Evolutionary conservation across 2,329 filamentous ascomycete species (phyloP), one percentile per base, ranked within the genome.

Genomic region (Peltaster fructicola): DNA sequence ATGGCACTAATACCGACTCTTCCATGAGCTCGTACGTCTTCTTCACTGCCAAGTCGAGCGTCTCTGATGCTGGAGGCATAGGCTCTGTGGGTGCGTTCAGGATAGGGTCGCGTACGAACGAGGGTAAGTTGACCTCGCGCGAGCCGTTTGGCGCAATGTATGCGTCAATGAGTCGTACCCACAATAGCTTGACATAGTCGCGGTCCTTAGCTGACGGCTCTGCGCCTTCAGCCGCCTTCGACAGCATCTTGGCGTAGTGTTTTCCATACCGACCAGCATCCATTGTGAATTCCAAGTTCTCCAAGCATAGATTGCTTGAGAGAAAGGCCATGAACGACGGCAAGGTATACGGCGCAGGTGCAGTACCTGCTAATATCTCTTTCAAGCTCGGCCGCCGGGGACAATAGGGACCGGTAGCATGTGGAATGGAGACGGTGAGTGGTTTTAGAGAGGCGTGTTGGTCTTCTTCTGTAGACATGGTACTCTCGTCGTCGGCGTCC

Each of bases 11-110:
- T 1, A 95, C 79, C 3, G 84, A 93, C 48, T 95, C 88, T 41
- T 92, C 90, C 84, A 98, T 95, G 28, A 98, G 60, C 39, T 95
- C 88, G 49, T 85, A 84, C 19, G 93, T 79, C 32, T 92, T 90
- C 33, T 68, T 66, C 13, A 91, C 77, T 11, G 88, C 82, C 24
- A 78, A 67, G 31, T 90, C 76, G 9, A 98, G 60, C 27, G 72
- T 68, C 19, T 73, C 68, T 1, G 88, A 84, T 30, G 69, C 56
- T 4, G 74, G 75, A 5, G 85, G 81, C 0, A 71, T 61, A 5
- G 61, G 56, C 1, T 57, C 51, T 8, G 63, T 52, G 31, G 59
- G 60, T 19, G 76, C 61, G 20, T 60, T 60, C 16, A 95, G 61
- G 12, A 98, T 62, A 17, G 67, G 68, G 47, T 95, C 81, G 17